phyloP scores from a whole-genome alignment of 2,329 filamentous ascomycete genomes.

The Pestalotiopsis sp. region DNA sequence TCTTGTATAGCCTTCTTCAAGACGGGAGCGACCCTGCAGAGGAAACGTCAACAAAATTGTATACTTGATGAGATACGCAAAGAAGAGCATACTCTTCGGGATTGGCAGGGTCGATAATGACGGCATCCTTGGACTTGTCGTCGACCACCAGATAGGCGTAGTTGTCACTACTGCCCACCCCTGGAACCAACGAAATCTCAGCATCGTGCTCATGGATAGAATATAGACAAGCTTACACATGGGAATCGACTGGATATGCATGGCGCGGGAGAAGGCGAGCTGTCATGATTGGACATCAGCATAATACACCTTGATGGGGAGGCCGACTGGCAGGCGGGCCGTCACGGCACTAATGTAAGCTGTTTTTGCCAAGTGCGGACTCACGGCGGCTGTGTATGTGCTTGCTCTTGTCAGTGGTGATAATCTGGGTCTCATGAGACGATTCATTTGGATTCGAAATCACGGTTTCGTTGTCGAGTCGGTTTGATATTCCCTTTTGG shows the following conservation, averaged over 20 bases:
- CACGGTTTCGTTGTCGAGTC: neutral
- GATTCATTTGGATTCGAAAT: constrained; percentile 39
- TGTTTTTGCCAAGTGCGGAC: constrained; percentile 16
- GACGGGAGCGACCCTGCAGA: constrained; percentile 57
- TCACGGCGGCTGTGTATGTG: constrained; percentile 31
- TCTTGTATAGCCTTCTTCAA: constrained; percentile 73
- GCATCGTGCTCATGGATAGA: constrained; percentile 9
- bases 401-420: constrained; percentile 34
- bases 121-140: constrained; percentile 75
- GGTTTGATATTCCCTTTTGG: neutral
- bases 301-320: constrained; percentile 22
- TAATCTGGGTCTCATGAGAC: constrained; percentile 39
- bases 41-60: constrained; percentile 9
- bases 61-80: neutral
- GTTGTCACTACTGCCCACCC: constrained; percentile 79
- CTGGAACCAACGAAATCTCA: constrained; percentile 40
- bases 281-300: constrained; percentile 26
- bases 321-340: neutral
- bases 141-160: constrained; percentile 84
- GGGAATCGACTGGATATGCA: constrained; percentile 87
- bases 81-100: constrained; percentile 66
- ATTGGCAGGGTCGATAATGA: constrained; percentile 80
- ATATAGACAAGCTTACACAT: constrained; percentile 67
- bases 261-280: constrained; percentile 50
- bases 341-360: neutral